A percentile compares a stretch with the other conserved stretches of the same genome.
These are phyloP conservation scores for Thielaviopsis cerberus DNA, from an alignment of 2,329 filamentous ascomycete species.

Conservation along the genomic window DNA sequence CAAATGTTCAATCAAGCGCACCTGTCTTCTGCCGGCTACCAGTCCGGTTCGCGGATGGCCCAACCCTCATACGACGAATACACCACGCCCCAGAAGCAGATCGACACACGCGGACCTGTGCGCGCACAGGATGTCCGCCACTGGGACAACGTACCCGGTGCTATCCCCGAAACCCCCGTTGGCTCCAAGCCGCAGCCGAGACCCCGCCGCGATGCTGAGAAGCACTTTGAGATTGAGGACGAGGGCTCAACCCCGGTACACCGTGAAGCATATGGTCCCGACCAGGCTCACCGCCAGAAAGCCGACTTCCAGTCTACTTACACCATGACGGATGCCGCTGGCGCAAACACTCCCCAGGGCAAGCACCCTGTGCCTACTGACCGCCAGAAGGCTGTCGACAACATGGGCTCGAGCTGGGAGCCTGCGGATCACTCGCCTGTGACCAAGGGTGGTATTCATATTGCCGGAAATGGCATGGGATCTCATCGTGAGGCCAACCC, in stretches of 20 bases:
- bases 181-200: constrained; percentile 38
- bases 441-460: constrained; percentile 16
- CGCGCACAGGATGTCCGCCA: constrained; percentile 55
- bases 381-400: constrained; percentile 51
- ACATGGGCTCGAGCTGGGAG: constrained; percentile 49
- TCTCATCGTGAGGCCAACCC: constrained; percentile 22
- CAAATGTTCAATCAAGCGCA: constrained; percentile 39
- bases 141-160: constrained; percentile 49
- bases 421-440: constrained; percentile 35
- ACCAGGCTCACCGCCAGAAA: constrained; percentile 17
- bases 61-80: constrained; percentile 45
- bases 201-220: constrained; percentile 58
- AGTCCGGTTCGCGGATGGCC: constrained; percentile 21
- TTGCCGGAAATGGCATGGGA: constrained; percentile 41
- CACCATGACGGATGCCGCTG: constrained; percentile 49
- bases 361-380: constrained; percentile 33
- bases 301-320: constrained; percentile 69
- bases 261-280: constrained; percentile 16
- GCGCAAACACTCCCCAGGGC: constrained; percentile 26
- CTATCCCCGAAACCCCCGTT: constrained; percentile 34
- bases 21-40: constrained; percentile 49
- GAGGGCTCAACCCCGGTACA: constrained; percentile 26
- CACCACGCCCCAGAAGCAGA: constrained; percentile 56
- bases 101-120: constrained; percentile 34
- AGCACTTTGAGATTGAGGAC: constrained; percentile 72